Evolutionary conservation across 2,329 filamentous ascomycete species (phyloP).

Genomic region (Orbilia ellipsospora): DNA sequence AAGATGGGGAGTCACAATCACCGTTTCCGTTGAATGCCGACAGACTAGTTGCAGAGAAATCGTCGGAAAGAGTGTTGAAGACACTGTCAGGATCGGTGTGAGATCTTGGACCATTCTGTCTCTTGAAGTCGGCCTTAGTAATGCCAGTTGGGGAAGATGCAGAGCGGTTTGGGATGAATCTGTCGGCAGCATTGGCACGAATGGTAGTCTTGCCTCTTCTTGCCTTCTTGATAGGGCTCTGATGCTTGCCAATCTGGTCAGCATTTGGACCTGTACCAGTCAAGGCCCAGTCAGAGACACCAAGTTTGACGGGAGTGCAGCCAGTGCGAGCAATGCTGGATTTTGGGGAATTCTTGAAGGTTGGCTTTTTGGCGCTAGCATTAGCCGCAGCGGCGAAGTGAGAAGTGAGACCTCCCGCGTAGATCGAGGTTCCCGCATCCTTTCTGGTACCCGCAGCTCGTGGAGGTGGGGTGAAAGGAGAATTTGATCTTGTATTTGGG

Average conservation of each 20-base stretch:
- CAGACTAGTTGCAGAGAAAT: constrained; percentile 77
- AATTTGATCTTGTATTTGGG: constrained; percentile 73
- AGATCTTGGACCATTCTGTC: constrained; percentile 66
- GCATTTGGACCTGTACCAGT: constrained; percentile 77
- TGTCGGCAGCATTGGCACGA: constrained; percentile 76
- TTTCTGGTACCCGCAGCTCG: constrained; percentile 61
- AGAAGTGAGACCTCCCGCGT: constrained; percentile 63
- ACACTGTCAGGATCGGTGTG: constrained; percentile 76
- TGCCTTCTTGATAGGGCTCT: constrained; percentile 70
- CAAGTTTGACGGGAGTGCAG: constrained; percentile 81
- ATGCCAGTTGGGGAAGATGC: constrained; percentile 86
- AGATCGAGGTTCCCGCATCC: constrained; percentile 73
- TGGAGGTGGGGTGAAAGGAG: constrained; percentile 78
- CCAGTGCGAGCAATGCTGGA: constrained; percentile 86
- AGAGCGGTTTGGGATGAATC: constrained; percentile 93
- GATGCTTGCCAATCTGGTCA: constrained; percentile 58
- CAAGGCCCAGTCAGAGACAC: constrained; percentile 90
- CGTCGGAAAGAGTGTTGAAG: constrained; percentile 77
- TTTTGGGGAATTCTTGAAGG: constrained; percentile 75
- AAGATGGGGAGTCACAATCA: constrained; percentile 70
- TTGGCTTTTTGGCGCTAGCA: constrained; percentile 67
- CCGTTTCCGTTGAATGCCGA: constrained; percentile 72
- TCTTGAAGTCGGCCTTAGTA: constrained; percentile 78
- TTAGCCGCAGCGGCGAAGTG: constrained; percentile 63
- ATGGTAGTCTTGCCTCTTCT: constrained; percentile 78